These are phyloP conservation scores for Populus alba DNA, from an alignment of 345 rosid species.

Conservation along the genomic window DNA sequence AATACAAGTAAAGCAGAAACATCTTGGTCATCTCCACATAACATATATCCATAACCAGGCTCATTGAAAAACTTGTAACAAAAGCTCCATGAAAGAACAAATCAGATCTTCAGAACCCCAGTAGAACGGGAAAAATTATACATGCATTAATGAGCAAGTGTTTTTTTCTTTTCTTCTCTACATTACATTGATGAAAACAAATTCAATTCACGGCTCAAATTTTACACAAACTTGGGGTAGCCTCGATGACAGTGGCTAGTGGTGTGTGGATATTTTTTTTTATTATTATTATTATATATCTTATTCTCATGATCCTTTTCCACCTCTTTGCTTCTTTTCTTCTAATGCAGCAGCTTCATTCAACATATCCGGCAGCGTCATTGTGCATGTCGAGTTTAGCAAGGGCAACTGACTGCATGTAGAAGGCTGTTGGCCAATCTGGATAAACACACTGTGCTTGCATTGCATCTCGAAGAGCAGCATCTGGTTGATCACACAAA, in stretches of 20 bases:
- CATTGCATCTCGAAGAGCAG: constrained; percentile 94
- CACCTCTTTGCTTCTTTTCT: constrained; percentile 79
- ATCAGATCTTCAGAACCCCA: neutral
- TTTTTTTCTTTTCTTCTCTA: neutral
- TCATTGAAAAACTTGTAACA: neutral
- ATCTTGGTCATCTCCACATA: neutral
- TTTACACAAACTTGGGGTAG: constrained; percentile 32
- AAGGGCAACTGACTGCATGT: constrained; percentile 96
- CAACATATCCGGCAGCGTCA: constrained; percentile 93
- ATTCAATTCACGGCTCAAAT: constrained; percentile 34
- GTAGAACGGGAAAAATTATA: constrained; percentile 6
- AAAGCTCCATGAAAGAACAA: neutral
- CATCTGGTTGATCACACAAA: constrained; percentile 78
- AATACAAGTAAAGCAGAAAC: neutral
- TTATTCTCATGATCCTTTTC: constrained; percentile 46
- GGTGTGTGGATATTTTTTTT: neutral
- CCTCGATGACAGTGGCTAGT: constrained; percentile 28
- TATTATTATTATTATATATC: neutral
- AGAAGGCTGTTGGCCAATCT: constrained; percentile 93
- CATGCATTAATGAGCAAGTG: constrained; percentile 10
- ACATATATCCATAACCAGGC: neutral
- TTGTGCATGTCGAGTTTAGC: constrained; percentile 93
- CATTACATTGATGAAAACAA: constrained; percentile 7
- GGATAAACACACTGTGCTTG: constrained; percentile 85
- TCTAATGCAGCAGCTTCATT: constrained; percentile 80